Percentiles rank a stretch among this genome's conserved stretches.
Evolutionary conservation across 2,329 filamentous ascomycete genomes (phyloP).

Genomic region (Ophiostoma montium): DNA sequence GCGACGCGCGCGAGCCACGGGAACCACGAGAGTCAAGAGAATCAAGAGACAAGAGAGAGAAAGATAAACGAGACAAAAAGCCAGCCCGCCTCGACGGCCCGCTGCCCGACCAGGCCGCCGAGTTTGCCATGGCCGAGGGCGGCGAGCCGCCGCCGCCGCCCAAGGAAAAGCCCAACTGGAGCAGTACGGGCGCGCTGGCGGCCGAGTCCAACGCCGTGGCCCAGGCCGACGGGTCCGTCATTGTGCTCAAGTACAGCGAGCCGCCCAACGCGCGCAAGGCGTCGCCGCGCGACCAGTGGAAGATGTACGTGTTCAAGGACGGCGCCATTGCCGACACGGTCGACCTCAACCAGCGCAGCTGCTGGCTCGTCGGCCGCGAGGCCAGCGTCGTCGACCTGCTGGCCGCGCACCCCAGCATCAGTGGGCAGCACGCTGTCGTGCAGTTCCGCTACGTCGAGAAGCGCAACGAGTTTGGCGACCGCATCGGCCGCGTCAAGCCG

Average conservation of each 20-base stretch:
- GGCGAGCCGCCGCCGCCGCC: constrained; percentile 30
- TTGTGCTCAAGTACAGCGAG: constrained; percentile 92
- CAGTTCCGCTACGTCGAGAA: constrained; percentile 82
- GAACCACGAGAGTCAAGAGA: background rate
- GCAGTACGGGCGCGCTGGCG: constrained; percentile 65
- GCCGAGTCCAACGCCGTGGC: constrained; percentile 69
- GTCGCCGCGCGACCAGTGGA: constrained; percentile 64
- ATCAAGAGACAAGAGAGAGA: background rate
- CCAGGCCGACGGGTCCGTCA: constrained; percentile 56
- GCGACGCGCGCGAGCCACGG: background rate
- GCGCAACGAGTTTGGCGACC: constrained; percentile 76
- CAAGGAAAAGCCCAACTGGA: constrained; percentile 83
- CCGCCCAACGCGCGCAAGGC: constrained; percentile 86
- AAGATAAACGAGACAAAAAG: background rate
- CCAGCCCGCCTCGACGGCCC: constrained; percentile 25
- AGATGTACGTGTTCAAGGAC: constrained; percentile 85
- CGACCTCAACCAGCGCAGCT: constrained; percentile 60
- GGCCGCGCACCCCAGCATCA: constrained; percentile 82
- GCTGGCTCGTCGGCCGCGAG: constrained; percentile 84
- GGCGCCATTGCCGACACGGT: constrained; percentile 68
- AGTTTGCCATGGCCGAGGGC: constrained; percentile 38
- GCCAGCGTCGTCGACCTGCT: constrained; percentile 65
- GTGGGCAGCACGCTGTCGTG: constrained; percentile 89
- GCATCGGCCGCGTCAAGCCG: constrained; percentile 62
- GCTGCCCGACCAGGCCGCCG: constrained; percentile 44